Percentiles rank a stretch among this genome's conserved stretches.
Conservation (phyloP, 2,329 filamentous ascomycete species). For the Neofusicoccum cordaticola region DNA sequence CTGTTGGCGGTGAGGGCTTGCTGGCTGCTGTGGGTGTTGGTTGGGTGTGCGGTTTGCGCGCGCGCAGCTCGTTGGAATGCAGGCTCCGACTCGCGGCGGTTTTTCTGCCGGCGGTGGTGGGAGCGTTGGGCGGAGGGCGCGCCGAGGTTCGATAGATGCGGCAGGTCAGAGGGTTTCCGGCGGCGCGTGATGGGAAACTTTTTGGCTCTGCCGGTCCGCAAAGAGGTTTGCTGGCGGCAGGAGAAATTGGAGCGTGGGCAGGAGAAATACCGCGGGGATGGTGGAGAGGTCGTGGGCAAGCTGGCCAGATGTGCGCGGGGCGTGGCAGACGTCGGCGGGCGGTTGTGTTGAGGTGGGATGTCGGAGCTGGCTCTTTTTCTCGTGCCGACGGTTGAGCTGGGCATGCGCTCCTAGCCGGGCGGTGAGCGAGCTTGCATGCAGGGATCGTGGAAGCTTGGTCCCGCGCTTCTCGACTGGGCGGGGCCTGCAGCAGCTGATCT, state of each 20-base stretch:
- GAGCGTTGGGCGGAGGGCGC: conserved; percentile 1
- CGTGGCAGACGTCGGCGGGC: background rate
- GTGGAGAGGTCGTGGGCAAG: background rate
- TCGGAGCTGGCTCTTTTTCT: conserved; percentile 13
- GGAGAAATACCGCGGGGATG: background rate
- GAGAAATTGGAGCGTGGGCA: background rate
- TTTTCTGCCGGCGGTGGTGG: background rate
- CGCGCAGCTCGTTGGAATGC: background rate
- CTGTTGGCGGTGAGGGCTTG: background rate
- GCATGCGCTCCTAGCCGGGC: background rate
- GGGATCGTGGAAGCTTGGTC: background rate
- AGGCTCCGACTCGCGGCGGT: background rate
- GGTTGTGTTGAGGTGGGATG: conserved; percentile 14
- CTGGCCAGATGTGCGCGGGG: background rate
- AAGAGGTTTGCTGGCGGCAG: background rate
- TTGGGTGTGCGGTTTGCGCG: background rate
- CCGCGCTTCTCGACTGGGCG: background rate
- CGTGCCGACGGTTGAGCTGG: conserved; percentile 4
- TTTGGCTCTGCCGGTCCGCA: background rate
- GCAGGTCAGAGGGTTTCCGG: background rate
- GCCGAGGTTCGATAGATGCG: background rate
- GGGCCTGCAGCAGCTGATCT: background rate
- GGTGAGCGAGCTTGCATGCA: conserved; percentile 1
- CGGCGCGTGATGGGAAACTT: background rate
- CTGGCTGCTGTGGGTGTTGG: too few relatives aligned